Evolutionary conservation across 1,284 basidiomycete genomes (phyloP).

Genomic region (Microbotryomycetes sp.): DNA sequence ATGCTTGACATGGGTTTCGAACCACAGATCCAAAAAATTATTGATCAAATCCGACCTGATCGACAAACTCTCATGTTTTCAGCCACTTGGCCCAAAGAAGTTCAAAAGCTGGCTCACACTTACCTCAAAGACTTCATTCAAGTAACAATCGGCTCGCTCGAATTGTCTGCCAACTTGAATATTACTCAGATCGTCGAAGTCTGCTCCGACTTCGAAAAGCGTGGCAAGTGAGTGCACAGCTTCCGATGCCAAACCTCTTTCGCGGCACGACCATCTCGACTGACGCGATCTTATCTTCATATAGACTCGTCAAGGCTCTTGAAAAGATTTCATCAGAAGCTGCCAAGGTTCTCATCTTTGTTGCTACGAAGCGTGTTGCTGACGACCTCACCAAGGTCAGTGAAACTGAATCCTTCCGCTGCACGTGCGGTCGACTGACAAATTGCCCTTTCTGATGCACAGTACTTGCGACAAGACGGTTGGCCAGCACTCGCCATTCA

Average conservation of each 20-base stretch:
- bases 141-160: slow-evolving; percentile 98
- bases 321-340: slow-evolving; percentile 94
- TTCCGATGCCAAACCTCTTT: not conserved
- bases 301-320: slow-evolving; percentile 80
- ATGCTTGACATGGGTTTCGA: slow-evolving; percentile 99
- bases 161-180: slow-evolving; percentile 96
- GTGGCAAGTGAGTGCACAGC: slow-evolving; percentile 54
- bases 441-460: not conserved
- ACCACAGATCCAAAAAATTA: slow-evolving; percentile 97
- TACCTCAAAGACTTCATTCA: slow-evolving; percentile 95
- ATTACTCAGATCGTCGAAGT: slow-evolving; percentile 94
- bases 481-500: slow-evolving; percentile 99
- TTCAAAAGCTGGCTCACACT: slow-evolving; percentile 93
- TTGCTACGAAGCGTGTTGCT: slow-evolving; percentile 93
- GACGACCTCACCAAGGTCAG: slow-evolving; percentile 84
- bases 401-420: slow-evolving; percentile 23
- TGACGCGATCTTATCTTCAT: no score
- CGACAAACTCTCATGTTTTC: slow-evolving; percentile 62
- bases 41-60: slow-evolving; percentile 58
- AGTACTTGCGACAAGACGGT: slow-evolving; percentile 86
- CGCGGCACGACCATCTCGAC: not conserved
- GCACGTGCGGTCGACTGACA: slow-evolving; percentile 40
- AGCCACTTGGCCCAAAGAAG: slow-evolving; percentile 99
- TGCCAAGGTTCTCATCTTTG: slow-evolving; percentile 98
- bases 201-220: slow-evolving; percentile 97